Base-by-base conservation (phyloP, 371 early-diverging fungal genomes). In the Nematocida minor region DNA sequence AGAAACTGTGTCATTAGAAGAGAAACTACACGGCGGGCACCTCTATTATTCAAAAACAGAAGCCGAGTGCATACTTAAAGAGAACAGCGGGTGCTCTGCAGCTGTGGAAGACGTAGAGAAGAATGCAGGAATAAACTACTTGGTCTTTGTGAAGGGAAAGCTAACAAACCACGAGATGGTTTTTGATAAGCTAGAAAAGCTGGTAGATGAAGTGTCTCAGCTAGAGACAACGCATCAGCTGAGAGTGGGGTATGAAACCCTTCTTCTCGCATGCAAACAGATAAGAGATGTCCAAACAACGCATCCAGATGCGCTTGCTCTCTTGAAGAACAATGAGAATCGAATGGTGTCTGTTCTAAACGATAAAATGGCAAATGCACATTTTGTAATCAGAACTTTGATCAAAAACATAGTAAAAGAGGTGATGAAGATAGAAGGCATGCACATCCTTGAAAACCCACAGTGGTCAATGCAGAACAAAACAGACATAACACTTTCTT, bases 361-460 rank as follows among this genome's bases (percentile, higher is more conserved):
- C n/a, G 29, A 60, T 7, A 62, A 2, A 46, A 60, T 70, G 57
- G 14, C 27, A 25, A 34, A 25, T 42, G 46, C 71, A 16, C 71
- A 70, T 38, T 70, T 67, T 62, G 71, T 70, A 16, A 57, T 70
- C 27, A 4, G 71, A 27, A 70, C 20, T n/a, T 11, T 70, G 11
- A 62, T 70, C 18, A 70, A 42, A 40, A 29, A 48, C 2, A 51
- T 70, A 18, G 41, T 63, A 11, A 70, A 70, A 42, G 71, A 70
- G 42, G 22, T 70, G 34, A 2, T 18, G 0, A 6, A 6, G 22
- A 9, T 22, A 6, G 20, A 9, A 36, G 60, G 29, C 14, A 9
- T 6, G 25, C 29, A 7, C 32, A 4, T 70, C 18, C 29, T 70
- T 7, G 38, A 31, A 42, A 70, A 57, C 34, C 7, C 3, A 6